Percentiles rank a stretch among this genome's conserved stretches.
phyloP scores from a whole-genome alignment of 2,329 filamentous ascomycete species.

The Colletotrichum magnum region DNA sequence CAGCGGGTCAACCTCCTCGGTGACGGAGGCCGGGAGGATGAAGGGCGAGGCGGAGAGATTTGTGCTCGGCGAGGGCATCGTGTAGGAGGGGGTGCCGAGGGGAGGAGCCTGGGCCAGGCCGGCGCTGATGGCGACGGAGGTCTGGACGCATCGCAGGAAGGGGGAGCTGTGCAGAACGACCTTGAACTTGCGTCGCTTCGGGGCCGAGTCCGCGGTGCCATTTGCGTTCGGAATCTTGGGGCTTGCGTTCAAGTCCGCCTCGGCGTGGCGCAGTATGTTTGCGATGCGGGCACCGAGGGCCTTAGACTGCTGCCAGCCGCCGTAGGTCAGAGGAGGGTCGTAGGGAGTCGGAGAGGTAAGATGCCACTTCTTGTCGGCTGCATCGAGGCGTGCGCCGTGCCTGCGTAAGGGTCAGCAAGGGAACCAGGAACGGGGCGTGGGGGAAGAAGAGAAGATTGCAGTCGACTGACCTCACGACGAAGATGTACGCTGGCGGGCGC shows the following conservation, averaged over 20 bases:
- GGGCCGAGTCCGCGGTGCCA: slow-evolving; percentile 42
- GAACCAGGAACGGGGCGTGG: not conserved
- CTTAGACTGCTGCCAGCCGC: slow-evolving; percentile 90
- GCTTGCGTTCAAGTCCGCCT: slow-evolving; percentile 56
- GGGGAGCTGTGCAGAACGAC: slow-evolving; percentile 94
- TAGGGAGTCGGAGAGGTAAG: slow-evolving; percentile 93
- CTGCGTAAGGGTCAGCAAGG: slow-evolving; percentile 51
- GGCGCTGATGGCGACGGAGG: slow-evolving; percentile 87
- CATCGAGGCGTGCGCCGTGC: slow-evolving; percentile 94
- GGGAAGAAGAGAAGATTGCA: not conserved
- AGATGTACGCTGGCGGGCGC: slow-evolving; percentile 58
- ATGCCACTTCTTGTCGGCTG: slow-evolving; percentile 95
- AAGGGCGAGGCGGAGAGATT: slow-evolving; percentile 35
- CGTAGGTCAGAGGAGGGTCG: slow-evolving; percentile 94
- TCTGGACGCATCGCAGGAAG: slow-evolving; percentile 93
- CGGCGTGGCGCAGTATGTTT: slow-evolving; percentile 73
- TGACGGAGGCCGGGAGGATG: slow-evolving; percentile 30
- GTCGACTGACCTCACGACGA: slow-evolving; percentile 58
- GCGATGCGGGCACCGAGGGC: slow-evolving; percentile 87
- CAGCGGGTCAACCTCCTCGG: slow-evolving; percentile 26
- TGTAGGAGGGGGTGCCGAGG: slow-evolving; percentile 48
- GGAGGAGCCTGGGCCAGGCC: slow-evolving; percentile 78
- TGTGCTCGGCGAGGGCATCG: slow-evolving; percentile 49
- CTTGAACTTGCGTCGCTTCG: slow-evolving; percentile 75
- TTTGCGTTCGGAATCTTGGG: slow-evolving; percentile 36